These are phyloP conservation scores for Yarrowia sp. DNA, from an alignment of 805 yeast genomes.

Conservation along the genomic window DNA sequence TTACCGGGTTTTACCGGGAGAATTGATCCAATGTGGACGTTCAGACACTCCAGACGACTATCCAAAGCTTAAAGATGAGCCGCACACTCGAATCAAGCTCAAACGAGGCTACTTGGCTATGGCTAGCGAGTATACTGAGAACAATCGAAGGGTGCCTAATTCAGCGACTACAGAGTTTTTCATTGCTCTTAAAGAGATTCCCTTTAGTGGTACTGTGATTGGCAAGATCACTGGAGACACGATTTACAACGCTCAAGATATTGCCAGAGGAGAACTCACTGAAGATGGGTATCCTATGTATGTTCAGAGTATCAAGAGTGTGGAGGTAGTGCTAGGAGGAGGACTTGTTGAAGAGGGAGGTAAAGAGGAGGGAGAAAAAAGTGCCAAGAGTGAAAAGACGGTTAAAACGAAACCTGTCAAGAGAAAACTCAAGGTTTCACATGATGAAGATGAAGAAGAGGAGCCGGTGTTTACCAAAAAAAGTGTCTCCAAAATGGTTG, in stretches of 20 bases:
- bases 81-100: conserved; percentile 51
- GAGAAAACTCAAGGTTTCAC: neutral
- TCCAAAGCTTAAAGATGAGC: conserved; percentile 43
- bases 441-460: conserved; percentile 39
- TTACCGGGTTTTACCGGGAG: conserved; percentile 41
- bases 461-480: conserved; percentile 30
- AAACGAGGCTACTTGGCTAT: conserved; percentile 57
- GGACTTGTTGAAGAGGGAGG: neutral
- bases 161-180: conserved; percentile 44
- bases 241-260: conserved; percentile 51
- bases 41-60: conserved; percentile 36
- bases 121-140: conserved; percentile 42
- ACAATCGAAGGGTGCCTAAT: conserved; percentile 14
- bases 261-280: conserved; percentile 42
- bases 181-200: conserved; percentile 49
- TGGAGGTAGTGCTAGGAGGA: conserved; percentile 3
- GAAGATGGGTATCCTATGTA: conserved; percentile 20
- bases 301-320: neutral
- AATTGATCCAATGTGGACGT: conserved; percentile 43
- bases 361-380: neutral
- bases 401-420: neutral
- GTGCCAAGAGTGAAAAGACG: neutral
- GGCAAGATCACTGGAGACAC: conserved; percentile 61
- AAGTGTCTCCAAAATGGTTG: conserved; percentile 20
- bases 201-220: conserved; percentile 45